Conservation (phyloP, 2,329 filamentous ascomycete genomes). For the Penicillium sp. region DNA sequence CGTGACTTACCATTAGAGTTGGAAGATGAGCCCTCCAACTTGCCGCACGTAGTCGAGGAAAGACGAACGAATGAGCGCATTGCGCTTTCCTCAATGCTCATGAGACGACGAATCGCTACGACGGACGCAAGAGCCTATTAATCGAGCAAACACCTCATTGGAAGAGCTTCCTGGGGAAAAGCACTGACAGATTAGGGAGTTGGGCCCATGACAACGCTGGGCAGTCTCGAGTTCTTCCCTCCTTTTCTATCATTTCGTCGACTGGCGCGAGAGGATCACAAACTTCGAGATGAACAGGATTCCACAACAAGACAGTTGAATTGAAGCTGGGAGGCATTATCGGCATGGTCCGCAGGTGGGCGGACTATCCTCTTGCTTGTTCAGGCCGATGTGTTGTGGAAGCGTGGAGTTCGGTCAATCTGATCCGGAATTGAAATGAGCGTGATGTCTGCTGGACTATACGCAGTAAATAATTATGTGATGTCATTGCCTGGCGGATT, state of each 20-base stretch:
- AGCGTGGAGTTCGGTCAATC: constrained; percentile 39
- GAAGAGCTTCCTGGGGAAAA: constrained; percentile 50
- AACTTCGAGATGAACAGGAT: constrained; percentile 41
- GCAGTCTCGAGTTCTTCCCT: constrained; percentile 61
- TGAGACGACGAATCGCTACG: constrained; percentile 57
- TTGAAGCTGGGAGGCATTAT: constrained; percentile 46
- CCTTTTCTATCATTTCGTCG: constrained; percentile 62
- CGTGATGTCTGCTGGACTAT: too few relatives aligned
- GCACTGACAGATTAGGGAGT: constrained; percentile 58
- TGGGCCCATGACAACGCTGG: constrained; percentile 56
- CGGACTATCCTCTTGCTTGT: constrained; percentile 52
- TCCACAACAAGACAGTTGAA: constrained; percentile 49
- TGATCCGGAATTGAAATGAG: constrained; percentile 48
- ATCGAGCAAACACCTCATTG: constrained; percentile 55
- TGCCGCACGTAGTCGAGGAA: constrained; percentile 60
- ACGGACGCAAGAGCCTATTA: constrained; percentile 58
- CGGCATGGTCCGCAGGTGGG: constrained; percentile 50
- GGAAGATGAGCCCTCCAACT: constrained; percentile 55
- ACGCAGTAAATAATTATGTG: too few relatives aligned
- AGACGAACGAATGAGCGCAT: constrained; percentile 58
- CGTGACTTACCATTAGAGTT: constrained; percentile 52
- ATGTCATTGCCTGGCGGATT: too few relatives aligned
- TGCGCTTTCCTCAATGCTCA: constrained; percentile 54
- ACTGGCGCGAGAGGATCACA: constrained; percentile 57
- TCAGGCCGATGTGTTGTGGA: constrained; percentile 41